Conservation (phyloP, 2,329 filamentous ascomycete genomes). For the Cladosporium sp. region DNA sequence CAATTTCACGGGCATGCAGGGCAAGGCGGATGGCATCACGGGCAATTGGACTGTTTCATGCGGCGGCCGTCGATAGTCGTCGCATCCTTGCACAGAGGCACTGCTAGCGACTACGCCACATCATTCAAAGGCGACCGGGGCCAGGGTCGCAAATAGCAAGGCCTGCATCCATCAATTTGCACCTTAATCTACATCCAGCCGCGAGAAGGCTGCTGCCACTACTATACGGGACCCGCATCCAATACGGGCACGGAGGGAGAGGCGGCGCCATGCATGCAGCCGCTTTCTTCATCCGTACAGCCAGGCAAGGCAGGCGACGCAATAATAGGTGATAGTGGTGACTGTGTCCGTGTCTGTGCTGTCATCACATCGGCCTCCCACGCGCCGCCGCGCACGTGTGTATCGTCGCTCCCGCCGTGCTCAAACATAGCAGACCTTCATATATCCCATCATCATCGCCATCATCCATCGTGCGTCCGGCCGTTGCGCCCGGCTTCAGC, state of each 20-base stretch:
- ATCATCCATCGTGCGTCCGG: not conserved
- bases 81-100: not conserved
- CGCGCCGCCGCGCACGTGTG: not conserved
- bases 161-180: not conserved
- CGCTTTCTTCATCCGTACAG: conserved; percentile 7
- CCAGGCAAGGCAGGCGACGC: not conserved
- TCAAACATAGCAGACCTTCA: not conserved
- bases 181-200: not conserved
- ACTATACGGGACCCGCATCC: not conserved
- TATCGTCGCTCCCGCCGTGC: too few species aligned
- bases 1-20: conserved; percentile 8
- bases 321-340: too few species aligned
- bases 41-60: conserved; percentile 5
- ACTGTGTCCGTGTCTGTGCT: not conserved
- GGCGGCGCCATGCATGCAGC: conserved; percentile 2
- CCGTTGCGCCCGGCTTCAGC: not conserved
- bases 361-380: not conserved
- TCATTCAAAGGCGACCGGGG: not conserved
- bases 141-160: conserved; percentile 8
- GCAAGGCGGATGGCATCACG: not conserved
- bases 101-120: too few species aligned
- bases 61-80: not conserved
- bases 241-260: not conserved
- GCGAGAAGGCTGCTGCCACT: not conserved
- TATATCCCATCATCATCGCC: not conserved